Base-by-base conservation (phyloP, 352 stramenopile genomes). In the Globisporangium spiculum region DNA sequence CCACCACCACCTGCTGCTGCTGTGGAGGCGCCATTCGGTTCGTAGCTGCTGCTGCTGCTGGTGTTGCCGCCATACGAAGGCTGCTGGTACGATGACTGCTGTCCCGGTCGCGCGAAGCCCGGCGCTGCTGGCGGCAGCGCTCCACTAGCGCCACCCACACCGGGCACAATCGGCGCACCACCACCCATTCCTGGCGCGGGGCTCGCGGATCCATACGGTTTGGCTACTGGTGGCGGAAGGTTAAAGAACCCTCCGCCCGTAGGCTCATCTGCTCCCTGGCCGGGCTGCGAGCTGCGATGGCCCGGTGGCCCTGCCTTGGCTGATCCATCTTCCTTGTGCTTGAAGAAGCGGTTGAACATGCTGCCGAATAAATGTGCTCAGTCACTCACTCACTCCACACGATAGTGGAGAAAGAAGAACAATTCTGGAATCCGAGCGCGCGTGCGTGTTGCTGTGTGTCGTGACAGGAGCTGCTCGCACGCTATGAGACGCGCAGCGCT, bases 171-270 rank as follows among this genome's bases (percentile, higher is more conserved):
- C n/a, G 59, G 66, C 16, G 34, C 30, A 3, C 48, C 56, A 8
- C 48, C 56, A 10, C 56, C 44, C 36, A 65, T 68, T 1, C 44
- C 32, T 8, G 52, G 57, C 3, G 64, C 60, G 5, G 65, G 65
- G 56, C 59, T 71, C 44, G 57, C 46, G 7, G 57, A 53, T 10
- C 65, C 71, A 30, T 80, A 76, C 18, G 75, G 76, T 65, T 92
- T 91, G 14, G 74, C 60, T 9, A 88, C 75, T 12, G 84, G 77
- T n/a, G 84, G 86, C 24, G 88, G 88, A 10, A 96, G 70, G 59
- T 96, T 96, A 71, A 95, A 96, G 82, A 93, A 93, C 44, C 88
- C 88, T 32, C 88, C 88, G 32, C 86, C 88, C 8, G 72, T 69
- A 8, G 73, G 79, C 26, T 79, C 73, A 18, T 87, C 77, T 4